phyloP scores from a whole-genome alignment of 352 stramenopile species.

The Phytophthora macrochlamydospora region DNA sequence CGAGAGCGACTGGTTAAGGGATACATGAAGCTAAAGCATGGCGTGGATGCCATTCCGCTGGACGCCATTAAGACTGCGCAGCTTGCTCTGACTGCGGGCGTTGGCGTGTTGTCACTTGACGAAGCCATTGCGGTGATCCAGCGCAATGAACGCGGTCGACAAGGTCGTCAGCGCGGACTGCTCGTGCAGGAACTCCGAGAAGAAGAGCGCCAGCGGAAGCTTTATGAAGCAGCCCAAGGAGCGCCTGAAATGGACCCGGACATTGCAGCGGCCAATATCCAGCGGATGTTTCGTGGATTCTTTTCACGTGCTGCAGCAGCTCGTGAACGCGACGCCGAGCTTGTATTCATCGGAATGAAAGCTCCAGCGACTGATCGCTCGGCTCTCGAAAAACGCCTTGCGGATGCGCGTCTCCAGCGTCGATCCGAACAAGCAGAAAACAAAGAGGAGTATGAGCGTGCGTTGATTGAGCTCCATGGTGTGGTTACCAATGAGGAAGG shows the following conservation, averaged over 20 bases:
- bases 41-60: conserved; percentile 66
- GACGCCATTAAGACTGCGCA: conserved; percentile 45
- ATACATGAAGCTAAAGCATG: conserved; percentile 92
- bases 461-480: conserved; percentile 87
- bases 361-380: conserved; percentile 58
- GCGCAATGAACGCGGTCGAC: conserved; percentile 89
- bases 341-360: conserved; percentile 95
- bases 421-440: conserved; percentile 93
- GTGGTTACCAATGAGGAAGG: conserved; percentile 88
- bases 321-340: conserved; percentile 80
- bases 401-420: conserved; percentile 77
- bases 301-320: conserved; percentile 65
- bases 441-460: conserved; percentile 90
- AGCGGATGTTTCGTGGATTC: conserved; percentile 91
- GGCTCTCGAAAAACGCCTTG: conserved; percentile 75
- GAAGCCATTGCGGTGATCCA: conserved; percentile 91
- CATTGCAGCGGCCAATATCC: conserved; percentile 90
- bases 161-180: conserved; percentile 85
- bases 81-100: conserved; percentile 26
- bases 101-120: conserved; percentile 46
- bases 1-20: conserved; percentile 88
- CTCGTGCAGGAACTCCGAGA: conserved; percentile 86
- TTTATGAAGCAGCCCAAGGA: conserved; percentile 71
- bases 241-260: conserved; percentile 88
- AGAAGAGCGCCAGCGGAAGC: conserved; percentile 80